Base-by-base conservation (phyloP, 371 early-diverging fungal species). In the Saksenaea vasiformis region DNA sequence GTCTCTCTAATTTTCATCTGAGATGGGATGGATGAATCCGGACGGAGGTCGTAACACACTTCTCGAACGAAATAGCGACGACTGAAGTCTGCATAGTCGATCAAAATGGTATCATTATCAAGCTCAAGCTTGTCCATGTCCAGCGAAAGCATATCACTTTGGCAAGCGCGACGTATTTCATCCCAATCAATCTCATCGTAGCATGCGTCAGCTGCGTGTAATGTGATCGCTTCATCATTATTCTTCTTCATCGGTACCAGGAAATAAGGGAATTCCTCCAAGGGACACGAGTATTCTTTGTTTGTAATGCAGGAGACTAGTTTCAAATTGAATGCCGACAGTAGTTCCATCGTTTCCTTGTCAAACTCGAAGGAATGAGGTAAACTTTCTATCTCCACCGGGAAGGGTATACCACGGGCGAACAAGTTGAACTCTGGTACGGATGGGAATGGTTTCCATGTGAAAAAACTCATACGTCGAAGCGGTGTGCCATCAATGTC, bases 21-120 rank as follows among this genome's bases (percentile, higher is more conserved):
- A 4, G 60, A 27, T 0, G 80, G 75, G 13, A 80, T 55, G 2
- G 70, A 61, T 11, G 83, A 74, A 22, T 51, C 22, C 11, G 86
- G 87, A 0, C 58, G 73, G 62, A 79, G 37, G 36, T 85, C 82
- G 19, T 66, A 22, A 11, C 82, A 59, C 22, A 90, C 75, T 0
- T 71, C 62, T 15, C 69, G 69, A 4, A 91, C 71, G 61, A 84
- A 76, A 66, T 90, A 92, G 31, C 85, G 79, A 14, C 90, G 83
- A 10, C 67, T 54, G 28, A 81, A 78, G 35, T 87, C 86, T 9
- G 80, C 67, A 9, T 70, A 56, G 64, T 91, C 86, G 17, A 83
- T 69, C 0, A 93, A 60, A 22, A 89, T 79, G 8, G 24, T 26
- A 7, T 70, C 54, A 3, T n/a, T n/a, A n/a, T 69, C 60, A 2